Evolutionary conservation across 2,329 filamentous ascomycete genomes (phyloP), one percentile per base, ranked within the genome.

Genomic region (Fusarium sublunatum): DNA sequence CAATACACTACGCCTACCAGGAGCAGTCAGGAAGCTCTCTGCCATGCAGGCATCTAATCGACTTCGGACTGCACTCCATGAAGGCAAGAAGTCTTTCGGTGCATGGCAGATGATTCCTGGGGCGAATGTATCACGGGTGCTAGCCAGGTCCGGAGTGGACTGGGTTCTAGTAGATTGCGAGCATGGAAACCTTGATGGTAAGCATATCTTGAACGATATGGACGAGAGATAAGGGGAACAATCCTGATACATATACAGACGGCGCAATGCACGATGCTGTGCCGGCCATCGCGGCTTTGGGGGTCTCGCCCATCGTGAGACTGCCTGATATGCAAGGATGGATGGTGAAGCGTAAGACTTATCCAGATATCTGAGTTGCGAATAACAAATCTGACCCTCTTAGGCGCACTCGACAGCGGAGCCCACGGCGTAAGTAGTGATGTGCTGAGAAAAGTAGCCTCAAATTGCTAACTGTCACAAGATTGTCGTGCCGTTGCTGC

Each of bases 101-200:
- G 78, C 83, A 49, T 89, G 86, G 86, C 86, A 89, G 75, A 87
- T 87, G 79, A 75, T 88, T 50, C 86, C 86, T 0, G 84, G 86
- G 0, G 78, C 81, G 40, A 88, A 88, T 60, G 76, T 88, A 11
- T 86, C 86, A 6, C 80, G 86, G 49, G 74, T 82, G 15, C 77
- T 91, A 43, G 87, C 89, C 2, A 78, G 86, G 51, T 76, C 83
- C 2, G 88, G 87, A 1, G 81, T 88, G 2, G 88, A 91, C 70
- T 90, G 88, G 82, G 84, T 91, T 9, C 78, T 89, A 73, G 84
- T 85, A 46, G 83, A 83, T 61, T 82, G 81, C 53, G 83, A 83
- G 66, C 83, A 85, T 65, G 83, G 83, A 8, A 82, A 81, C 61
- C 75, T 84, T 55, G 80, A 81, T 34, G 82, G 78, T 79, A 67